These are phyloP conservation scores for Xylaria sp. DNA, from an alignment of 2,329 filamentous ascomycete genomes.

Conservation along the genomic window DNA sequence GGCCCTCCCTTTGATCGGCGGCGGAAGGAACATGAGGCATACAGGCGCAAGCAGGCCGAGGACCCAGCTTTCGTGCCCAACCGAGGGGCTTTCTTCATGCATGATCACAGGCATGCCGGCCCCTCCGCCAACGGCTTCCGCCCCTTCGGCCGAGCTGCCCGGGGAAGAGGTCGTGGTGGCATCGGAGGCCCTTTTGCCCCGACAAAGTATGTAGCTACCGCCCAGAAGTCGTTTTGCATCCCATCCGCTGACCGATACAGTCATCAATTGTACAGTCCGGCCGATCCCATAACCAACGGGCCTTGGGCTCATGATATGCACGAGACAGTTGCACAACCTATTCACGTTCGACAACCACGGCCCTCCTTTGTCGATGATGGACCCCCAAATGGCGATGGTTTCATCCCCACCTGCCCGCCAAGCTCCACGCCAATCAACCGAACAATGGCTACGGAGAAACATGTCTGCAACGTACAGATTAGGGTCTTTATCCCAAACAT, in stretches of 20 bases:
- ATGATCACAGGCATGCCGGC: slow-evolving; percentile 85
- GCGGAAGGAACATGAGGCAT: slow-evolving; percentile 87
- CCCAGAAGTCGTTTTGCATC: slow-evolving; percentile 1
- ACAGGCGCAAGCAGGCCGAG: slow-evolving; percentile 82
- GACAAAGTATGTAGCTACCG: slow-evolving; percentile 59
- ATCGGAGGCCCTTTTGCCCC: slow-evolving; percentile 62
- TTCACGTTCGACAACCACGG: slow-evolving; percentile 44
- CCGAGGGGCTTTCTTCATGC: slow-evolving; percentile 94
- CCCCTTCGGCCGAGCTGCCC: slow-evolving; percentile 67
- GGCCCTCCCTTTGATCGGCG: slow-evolving; percentile 70
- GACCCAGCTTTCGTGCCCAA: slow-evolving; percentile 95
- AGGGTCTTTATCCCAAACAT: slow-evolving; percentile 79
- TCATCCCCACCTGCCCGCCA: slow-evolving; percentile 59
- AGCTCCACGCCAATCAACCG: slow-evolving; percentile 70
- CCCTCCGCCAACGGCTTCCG: slow-evolving; percentile 77
- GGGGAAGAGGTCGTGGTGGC: slow-evolving; percentile 63
- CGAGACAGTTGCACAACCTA: slow-evolving; percentile 62
- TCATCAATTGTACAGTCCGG: slow-evolving; percentile 47
- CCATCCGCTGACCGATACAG: slow-evolving; percentile 27
- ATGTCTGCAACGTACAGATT: slow-evolving; percentile 83
- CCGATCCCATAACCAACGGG: slow-evolving; percentile 68
- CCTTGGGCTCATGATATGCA: slow-evolving; percentile 97
- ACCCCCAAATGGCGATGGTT: slow-evolving; percentile 56
- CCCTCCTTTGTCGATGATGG: slow-evolving; percentile 51
- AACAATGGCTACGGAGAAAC: slow-evolving; percentile 79